Conservation (phyloP, 73 alveolate genomes). For the Paramecium sonneborni region DNA sequence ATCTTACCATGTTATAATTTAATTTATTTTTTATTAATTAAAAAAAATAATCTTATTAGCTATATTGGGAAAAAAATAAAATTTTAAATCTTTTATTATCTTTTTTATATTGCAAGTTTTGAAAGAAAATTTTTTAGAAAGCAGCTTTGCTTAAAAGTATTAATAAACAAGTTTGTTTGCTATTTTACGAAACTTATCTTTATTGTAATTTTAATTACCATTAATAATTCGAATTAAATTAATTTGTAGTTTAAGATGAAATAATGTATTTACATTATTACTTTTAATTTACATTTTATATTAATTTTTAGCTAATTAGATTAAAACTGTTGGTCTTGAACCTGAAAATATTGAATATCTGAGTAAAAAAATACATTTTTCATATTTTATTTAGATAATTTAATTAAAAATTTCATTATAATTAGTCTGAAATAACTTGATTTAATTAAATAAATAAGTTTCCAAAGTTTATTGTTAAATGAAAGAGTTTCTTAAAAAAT, state of each 20-base stretch:
- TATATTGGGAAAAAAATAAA: background rate
- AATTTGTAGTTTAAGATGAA: background rate
- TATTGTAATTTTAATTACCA: background rate
- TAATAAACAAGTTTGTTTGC: background rate
- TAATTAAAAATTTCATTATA: background rate
- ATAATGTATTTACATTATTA: background rate
- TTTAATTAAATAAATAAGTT: background rate
- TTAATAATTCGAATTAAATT: background rate
- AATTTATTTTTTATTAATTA: too few species aligned
- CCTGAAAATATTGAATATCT: background rate
- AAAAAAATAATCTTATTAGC: too few species aligned
- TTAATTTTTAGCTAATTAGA: background rate
- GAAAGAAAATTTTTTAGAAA: background rate
- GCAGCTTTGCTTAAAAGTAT: background rate
- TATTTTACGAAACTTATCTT: background rate
- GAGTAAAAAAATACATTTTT: background rate
- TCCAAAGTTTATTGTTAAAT: background rate
- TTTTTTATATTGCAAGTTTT: background rate
- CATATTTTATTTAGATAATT: background rate
- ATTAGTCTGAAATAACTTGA: background rate
- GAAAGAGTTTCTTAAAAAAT: background rate
- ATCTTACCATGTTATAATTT: background rate
- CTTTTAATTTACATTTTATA: background rate
- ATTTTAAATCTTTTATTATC: background rate
- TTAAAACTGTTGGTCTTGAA: background rate